Base-by-base conservation (phyloP, 129 eudicot species). In the Flaveria linearis region DNA sequence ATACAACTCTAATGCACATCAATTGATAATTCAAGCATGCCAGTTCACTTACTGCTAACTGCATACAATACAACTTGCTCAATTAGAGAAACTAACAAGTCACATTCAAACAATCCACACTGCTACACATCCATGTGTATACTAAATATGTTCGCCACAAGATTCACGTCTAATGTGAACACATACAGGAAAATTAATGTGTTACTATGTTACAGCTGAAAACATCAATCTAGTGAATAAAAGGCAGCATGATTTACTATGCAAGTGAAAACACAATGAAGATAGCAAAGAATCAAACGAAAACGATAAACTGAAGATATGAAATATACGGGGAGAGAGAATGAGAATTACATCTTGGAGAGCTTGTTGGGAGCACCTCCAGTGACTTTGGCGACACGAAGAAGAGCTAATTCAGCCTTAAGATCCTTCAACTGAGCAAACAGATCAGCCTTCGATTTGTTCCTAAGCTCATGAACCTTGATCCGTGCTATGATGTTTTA, bases 311-410 rank as follows among this genome's bases (percentile, higher is more conserved):
- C 9, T 6, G n/a, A 39, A 15, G 47, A 52, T 9, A 7, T 22
- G 5, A 17, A 42, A 8, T 45, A 52, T 9, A 12, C 22, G 4
- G 4, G 3, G 17, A 13, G 53, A 49, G 16, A 14, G 16, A 49
- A 15, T 2, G 25, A 53, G 11, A 17, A n/a, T n/a, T 70, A 87
- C 91, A 88, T 85, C 84, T 85, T 88, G 65, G 93, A 90, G 71
- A 90, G 91, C 84, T 90, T 90, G 84, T 90, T 90, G 4, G 93
- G 85, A 11, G 96, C 93, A 53, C 96, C 96, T 13, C 93, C 93
- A 47, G 96, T 90, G 73, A 88, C 93, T 83, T 90, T 90, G 17
- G 93, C 93, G n/a, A 90, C 93, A 49, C 89, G 87, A 45, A 90
- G 91, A 62, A 86, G 83, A 33, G 93, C 82, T 11, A 90, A 85